Percentiles rank a stretch among this genome's conserved stretches.
These are phyloP conservation scores for Entomophthora muscae DNA, from an alignment of 371 early-diverging fungal species.

Conservation along the genomic window DNA sequence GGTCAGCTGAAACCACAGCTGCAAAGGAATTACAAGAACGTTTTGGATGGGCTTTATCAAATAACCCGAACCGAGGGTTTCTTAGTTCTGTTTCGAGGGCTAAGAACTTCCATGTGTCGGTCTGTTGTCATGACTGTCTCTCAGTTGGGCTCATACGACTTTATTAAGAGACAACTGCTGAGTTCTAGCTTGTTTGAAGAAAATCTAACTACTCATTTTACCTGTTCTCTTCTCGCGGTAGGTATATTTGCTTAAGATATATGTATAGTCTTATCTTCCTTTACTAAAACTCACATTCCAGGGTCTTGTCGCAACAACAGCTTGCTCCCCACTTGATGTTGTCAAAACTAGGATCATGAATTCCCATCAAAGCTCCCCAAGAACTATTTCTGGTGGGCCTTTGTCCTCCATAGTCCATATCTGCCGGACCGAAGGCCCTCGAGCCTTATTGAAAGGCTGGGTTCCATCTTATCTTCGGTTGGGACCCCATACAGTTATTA, in stretches of 20 bases:
- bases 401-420: background rate
- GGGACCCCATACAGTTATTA: slow-evolving; percentile 75
- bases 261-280: background rate
- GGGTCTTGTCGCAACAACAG: slow-evolving; percentile 80
- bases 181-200: slow-evolving; percentile 36
- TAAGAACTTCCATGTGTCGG: slow-evolving; percentile 53
- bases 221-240: slow-evolving; percentile 58
- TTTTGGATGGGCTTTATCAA: slow-evolving; percentile 47
- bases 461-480: slow-evolving; percentile 58
- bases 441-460: slow-evolving; percentile 79
- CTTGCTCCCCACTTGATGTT: slow-evolving; percentile 73
- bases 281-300: slow-evolving; percentile 11
- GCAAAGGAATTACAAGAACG: slow-evolving; percentile 55
- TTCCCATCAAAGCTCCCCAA: background rate
- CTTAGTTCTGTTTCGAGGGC: slow-evolving; percentile 40
- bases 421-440: slow-evolving; percentile 42
- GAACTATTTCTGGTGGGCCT: background rate
- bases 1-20: slow-evolving; percentile 42
- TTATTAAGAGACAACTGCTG: slow-evolving; percentile 41
- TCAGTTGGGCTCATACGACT: slow-evolving; percentile 56
- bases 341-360: slow-evolving; percentile 77
- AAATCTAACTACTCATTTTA: slow-evolving; percentile 47
- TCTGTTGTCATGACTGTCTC: slow-evolving; percentile 62
- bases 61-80: slow-evolving; percentile 49
- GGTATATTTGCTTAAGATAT: slow-evolving; percentile 12